These are phyloP conservation scores for Stramenopiles sp. DNA, from an alignment of 352 stramenopile genomes.

Conservation along the genomic window DNA sequence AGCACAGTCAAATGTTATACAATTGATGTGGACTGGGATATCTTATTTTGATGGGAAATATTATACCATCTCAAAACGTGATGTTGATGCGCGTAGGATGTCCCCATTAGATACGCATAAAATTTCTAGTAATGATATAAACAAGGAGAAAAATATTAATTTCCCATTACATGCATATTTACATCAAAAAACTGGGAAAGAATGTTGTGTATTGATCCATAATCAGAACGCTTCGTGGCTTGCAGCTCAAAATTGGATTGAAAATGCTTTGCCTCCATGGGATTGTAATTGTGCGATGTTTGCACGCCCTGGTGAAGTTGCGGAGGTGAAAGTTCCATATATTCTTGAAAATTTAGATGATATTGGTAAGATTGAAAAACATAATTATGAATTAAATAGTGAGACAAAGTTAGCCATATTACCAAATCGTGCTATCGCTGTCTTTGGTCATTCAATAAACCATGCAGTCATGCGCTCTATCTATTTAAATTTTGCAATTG, in stretches of 20 bases:
- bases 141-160: neutral
- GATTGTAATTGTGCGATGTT: slow-evolving; percentile 3
- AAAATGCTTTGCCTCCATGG: neutral
- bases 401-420: neutral
- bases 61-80: neutral
- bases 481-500: slow-evolving; percentile 1
- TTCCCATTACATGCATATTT: slow-evolving; percentile 1
- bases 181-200: neutral
- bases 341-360: neutral
- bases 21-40: neutral
- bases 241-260: neutral
- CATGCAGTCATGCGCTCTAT: neutral
- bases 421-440: neutral
- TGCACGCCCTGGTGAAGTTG: neutral
- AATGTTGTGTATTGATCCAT: neutral
- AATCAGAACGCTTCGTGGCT: neutral
- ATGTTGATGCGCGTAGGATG: neutral
- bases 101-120: neutral
- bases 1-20: neutral
- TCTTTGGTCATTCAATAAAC: neutral
- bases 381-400: neutral
- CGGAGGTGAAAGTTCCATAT: neutral
- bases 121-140: neutral
- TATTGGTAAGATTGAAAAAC: too few species aligned
- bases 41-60: neutral